Conservation (phyloP, 2,329 filamentous ascomycete genomes). For the Aspergillus tubingensis region DNA sequence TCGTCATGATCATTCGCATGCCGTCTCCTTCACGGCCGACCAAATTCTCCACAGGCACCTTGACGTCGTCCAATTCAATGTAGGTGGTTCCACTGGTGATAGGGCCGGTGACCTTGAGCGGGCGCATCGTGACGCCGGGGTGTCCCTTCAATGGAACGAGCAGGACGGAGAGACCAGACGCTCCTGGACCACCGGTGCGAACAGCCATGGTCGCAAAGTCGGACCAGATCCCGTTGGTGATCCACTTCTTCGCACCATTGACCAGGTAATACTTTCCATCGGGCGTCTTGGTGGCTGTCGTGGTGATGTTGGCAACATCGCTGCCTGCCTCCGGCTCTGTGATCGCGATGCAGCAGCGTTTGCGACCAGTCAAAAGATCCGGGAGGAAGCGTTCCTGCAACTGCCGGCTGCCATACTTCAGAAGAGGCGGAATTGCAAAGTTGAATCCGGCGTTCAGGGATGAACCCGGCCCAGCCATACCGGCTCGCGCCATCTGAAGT, state of each 20-base stretch:
- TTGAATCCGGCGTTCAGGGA: slow-evolving; percentile 72
- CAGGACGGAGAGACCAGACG: slow-evolving; percentile 65
- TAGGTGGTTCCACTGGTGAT: slow-evolving; percentile 69
- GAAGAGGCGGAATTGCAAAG: slow-evolving; percentile 70
- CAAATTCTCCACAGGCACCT: slow-evolving; percentile 69
- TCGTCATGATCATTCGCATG: slow-evolving; percentile 75
- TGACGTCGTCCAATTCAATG: slow-evolving; percentile 74
- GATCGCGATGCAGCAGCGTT: slow-evolving; percentile 73
- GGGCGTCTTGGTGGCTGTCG: slow-evolving; percentile 62
- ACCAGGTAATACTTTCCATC: slow-evolving; percentile 70
- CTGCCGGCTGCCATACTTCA: slow-evolving; percentile 65
- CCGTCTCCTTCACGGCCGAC: slow-evolving; percentile 70
- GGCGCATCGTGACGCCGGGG: slow-evolving; percentile 67
- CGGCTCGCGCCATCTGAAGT: slow-evolving; percentile 61
- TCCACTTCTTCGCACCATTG: slow-evolving; percentile 79
- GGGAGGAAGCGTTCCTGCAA: slow-evolving; percentile 69
- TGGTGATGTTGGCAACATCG: slow-evolving; percentile 72
- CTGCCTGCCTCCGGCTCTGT: slow-evolving; percentile 74
- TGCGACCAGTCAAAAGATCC: slow-evolving; percentile 66
- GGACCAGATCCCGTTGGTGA: slow-evolving; percentile 71
- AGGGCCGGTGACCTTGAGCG: slow-evolving; percentile 67
- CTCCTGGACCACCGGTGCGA: slow-evolving; percentile 67
- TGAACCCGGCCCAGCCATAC: slow-evolving; percentile 63
- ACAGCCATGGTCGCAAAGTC: slow-evolving; percentile 72
- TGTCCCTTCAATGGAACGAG: slow-evolving; percentile 70